phyloP scores from a whole-genome alignment of 1,139 yeast genomes.

The Debaryomyces sp. region DNA sequence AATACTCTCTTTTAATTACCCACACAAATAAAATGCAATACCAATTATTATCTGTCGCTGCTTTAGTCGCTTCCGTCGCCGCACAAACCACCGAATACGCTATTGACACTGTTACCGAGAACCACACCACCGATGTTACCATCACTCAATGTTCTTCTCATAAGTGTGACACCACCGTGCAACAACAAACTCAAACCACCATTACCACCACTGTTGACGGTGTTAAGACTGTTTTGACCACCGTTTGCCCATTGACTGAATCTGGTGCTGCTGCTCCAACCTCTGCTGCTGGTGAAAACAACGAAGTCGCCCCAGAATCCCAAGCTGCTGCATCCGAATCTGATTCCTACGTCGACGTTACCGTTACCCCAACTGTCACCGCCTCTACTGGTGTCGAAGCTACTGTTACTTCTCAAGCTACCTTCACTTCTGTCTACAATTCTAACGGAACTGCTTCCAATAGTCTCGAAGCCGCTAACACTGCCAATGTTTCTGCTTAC shows the following conservation, averaged over 20 bases:
- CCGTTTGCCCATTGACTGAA: constrained; percentile 46
- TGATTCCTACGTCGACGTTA: constrained; percentile 27
- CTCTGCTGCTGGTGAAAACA: neutral
- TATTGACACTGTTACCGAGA: constrained; percentile 34
- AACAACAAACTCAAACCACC: constrained; percentile 21
- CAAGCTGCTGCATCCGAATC: constrained; percentile 22
- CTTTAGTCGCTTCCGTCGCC: constrained; percentile 25
- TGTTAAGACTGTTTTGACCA: constrained; percentile 48
- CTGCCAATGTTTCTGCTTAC: constrained; percentile 25
- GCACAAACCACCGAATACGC: constrained; percentile 14
- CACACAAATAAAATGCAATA: constrained; percentile 28
- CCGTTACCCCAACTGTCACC: constrained; percentile 39
- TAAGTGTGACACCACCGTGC: constrained; percentile 31
- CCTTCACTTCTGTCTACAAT: constrained; percentile 29
- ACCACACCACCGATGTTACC: constrained; percentile 40
- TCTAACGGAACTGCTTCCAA: constrained; percentile 17
- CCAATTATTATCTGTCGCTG: constrained; percentile 33
- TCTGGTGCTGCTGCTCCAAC: constrained; percentile 16
- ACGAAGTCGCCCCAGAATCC: constrained; percentile 8
- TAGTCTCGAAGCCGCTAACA: constrained; percentile 19
- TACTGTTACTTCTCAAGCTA: constrained; percentile 36
- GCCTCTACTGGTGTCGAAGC: constrained; percentile 39
- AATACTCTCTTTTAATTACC: constrained; percentile 8
- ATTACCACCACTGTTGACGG: constrained; percentile 48
- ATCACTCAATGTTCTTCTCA: constrained; percentile 43